Conservation (phyloP, 257 asterid genomes). For the Catharanthus roseus region DNA sequence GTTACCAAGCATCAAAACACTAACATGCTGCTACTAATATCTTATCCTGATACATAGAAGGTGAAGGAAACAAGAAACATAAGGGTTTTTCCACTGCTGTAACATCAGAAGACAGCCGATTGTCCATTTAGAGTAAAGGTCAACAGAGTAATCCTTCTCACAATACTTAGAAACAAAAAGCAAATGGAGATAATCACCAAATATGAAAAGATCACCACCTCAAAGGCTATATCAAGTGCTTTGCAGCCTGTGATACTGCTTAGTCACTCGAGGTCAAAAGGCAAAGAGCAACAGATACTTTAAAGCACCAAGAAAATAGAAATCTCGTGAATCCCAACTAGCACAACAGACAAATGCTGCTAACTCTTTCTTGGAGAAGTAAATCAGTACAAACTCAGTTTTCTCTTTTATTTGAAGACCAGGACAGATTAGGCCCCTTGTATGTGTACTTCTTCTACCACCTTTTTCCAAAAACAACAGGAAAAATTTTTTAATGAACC, state of each 20-base stretch:
- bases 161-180: background rate
- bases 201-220: background rate
- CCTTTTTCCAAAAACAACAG: background rate
- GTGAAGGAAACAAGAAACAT: background rate
- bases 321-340: background rate
- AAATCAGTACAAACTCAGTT: background rate
- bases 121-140: too few species aligned
- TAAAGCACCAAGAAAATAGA: background rate
- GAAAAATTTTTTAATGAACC: background rate
- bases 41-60: background rate
- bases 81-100: background rate
- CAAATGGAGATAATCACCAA: background rate
- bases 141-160: background rate
- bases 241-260: background rate
- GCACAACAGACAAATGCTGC: background rate
- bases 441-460: background rate
- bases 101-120: background rate
- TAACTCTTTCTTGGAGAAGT: background rate
- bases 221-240: background rate
- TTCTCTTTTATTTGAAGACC: background rate
- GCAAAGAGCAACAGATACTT: background rate
- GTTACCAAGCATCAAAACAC: background rate
- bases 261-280: background rate
- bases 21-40: background rate
- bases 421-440: background rate